phyloP scores from a whole-genome alignment of 2,329 filamentous ascomycete species.

The Lecanoromycetidae sp. region DNA sequence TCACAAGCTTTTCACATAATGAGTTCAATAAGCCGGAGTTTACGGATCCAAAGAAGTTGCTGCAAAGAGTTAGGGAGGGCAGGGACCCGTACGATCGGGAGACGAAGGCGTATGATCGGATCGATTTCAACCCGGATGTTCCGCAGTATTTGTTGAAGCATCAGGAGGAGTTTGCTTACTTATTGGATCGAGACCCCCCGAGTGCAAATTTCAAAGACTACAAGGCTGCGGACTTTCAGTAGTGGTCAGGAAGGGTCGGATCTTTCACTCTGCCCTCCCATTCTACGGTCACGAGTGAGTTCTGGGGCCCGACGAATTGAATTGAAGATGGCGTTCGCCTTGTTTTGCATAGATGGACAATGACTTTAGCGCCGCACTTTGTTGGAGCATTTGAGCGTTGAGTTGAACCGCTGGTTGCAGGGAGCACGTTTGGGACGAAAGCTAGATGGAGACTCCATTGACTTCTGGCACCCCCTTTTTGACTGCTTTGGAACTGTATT shows the following conservation, averaged over 20 bases:
- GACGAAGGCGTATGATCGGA: conserved; percentile 36
- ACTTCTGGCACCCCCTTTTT: too few relatives aligned
- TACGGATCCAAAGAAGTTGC: conserved; percentile 38
- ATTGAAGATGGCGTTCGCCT: too few relatives aligned
- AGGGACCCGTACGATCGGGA: conserved; percentile 44
- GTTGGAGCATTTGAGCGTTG: too few relatives aligned
- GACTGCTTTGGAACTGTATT: too few relatives aligned
- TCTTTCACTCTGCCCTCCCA: conserved; percentile 1
- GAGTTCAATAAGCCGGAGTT: conserved; percentile 41
- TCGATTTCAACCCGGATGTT: conserved; percentile 42
- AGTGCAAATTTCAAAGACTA: conserved; percentile 30
- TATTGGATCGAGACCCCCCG: conserved; percentile 30
- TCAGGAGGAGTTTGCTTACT: conserved; percentile 26
- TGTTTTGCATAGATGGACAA: too few relatives aligned
- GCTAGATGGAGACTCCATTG: too few relatives aligned
- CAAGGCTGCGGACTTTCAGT: conserved; percentile 2
- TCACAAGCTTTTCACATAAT: conserved; percentile 45
- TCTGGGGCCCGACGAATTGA: neutral
- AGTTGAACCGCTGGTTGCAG: too few relatives aligned
- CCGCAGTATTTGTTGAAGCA: conserved; percentile 36
- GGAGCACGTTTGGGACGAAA: too few relatives aligned
- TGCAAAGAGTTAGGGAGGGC: conserved; percentile 40
- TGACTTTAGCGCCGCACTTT: too few relatives aligned
- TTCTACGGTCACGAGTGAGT: neutral
- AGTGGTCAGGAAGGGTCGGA: conserved; percentile 21